Conservation (phyloP, 345 rosid species). For the Aquilaria sinensis region DNA sequence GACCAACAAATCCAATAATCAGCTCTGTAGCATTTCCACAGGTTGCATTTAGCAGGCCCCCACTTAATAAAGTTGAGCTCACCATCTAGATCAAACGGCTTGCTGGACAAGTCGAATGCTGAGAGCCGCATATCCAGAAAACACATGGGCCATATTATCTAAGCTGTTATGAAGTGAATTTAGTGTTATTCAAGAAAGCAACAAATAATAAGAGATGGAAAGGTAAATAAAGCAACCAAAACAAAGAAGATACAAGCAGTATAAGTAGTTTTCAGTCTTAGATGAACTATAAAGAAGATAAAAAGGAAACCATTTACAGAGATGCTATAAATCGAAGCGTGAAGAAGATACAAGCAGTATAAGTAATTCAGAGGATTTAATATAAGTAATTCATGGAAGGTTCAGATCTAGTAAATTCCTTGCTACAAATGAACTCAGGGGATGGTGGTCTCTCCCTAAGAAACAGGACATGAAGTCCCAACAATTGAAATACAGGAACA, state of each 20-base stretch:
- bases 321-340: too few relatives aligned
- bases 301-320: neutral
- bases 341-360: too few relatives aligned
- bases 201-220: neutral
- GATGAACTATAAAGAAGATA: neutral
- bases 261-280: neutral
- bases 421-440: conserved; percentile 62
- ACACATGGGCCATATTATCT: conserved; percentile 78
- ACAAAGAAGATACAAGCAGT: neutral
- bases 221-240: neutral
- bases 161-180: conserved; percentile 54
- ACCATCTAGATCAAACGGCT: conserved; percentile 98
- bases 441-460: conserved; percentile 78
- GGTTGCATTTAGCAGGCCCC: too few relatives aligned
- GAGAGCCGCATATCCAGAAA: conserved; percentile 98
- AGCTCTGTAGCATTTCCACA: too few relatives aligned
- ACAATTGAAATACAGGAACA: neutral
- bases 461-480: conserved; percentile 10
- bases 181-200: conserved; percentile 11
- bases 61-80: conserved; percentile 20
- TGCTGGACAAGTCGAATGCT: conserved; percentile 96
- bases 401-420: conserved; percentile 68
- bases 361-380: too few relatives aligned
- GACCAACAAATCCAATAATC: too few relatives aligned
- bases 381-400: conserved; percentile 36